phyloP scores from a whole-genome alignment of 1,284 basidiomycete genomes.

The Fomitopsis betulina region DNA sequence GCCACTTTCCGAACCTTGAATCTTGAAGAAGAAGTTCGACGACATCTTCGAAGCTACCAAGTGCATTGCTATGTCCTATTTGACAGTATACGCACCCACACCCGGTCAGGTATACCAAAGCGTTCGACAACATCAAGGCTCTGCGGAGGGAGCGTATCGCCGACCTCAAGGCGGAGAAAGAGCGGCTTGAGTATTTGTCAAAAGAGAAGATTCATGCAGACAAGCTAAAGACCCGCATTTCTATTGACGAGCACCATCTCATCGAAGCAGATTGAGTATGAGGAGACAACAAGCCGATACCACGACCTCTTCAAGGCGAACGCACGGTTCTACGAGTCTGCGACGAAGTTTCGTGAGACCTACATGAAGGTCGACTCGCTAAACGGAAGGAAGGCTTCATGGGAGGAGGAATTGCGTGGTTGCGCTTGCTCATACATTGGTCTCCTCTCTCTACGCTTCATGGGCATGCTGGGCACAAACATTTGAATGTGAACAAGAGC shows the following conservation, averaged over 20 bases:
- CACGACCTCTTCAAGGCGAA: slow-evolving; percentile 72
- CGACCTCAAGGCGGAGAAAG: slow-evolving; percentile 93
- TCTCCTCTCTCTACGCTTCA: slow-evolving; percentile 23
- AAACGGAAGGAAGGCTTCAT: slow-evolving; percentile 54
- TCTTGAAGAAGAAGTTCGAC: slow-evolving; percentile 97
- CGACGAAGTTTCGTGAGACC: slow-evolving; percentile 81
- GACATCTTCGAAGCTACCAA: slow-evolving; percentile 99
- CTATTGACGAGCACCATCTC: slow-evolving; percentile 60
- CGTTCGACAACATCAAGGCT: slow-evolving; percentile 88
- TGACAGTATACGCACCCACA: not conserved
- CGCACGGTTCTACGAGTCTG: slow-evolving; percentile 77
- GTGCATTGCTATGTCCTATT: slow-evolving; percentile 36
- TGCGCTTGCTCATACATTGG: not conserved
- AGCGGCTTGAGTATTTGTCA: slow-evolving; percentile 76
- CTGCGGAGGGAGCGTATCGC: slow-evolving; percentile 87
- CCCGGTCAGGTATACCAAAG: slow-evolving; percentile 84
- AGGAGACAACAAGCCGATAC: slow-evolving; percentile 65
- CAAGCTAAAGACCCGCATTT: slow-evolving; percentile 70
- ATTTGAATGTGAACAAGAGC: slow-evolving; percentile 67
- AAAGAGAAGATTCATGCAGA: slow-evolving; percentile 87
- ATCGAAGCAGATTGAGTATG: slow-evolving; percentile 72
- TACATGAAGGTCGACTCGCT: slow-evolving; percentile 73
- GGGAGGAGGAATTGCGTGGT: slow-evolving; percentile 44
- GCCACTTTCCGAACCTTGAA: slow-evolving; percentile 90
- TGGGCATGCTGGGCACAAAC: slow-evolving; percentile 65